Percentiles rank a stretch among this genome's conserved stretches.
These are phyloP conservation scores for Glarea lozoyensis DNA, from an alignment of 495 filamentous ascomycete species.

Conservation along the genomic window DNA sequence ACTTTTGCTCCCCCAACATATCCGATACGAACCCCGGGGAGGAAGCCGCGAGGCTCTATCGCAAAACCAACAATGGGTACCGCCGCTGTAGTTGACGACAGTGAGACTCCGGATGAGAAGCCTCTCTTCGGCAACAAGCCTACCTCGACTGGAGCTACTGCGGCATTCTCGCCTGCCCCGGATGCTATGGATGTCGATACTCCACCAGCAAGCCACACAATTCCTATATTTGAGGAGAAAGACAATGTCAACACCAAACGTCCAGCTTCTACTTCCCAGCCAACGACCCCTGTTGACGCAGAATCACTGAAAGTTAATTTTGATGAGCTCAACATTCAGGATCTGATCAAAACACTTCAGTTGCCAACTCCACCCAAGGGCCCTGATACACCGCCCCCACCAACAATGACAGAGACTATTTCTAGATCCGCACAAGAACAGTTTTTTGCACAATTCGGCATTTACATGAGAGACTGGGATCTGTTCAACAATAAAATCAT, in stretches of 20 bases:
- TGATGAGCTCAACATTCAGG: slow-evolving; percentile 55
- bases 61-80: slow-evolving; percentile 20
- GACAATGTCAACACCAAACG: slow-evolving; percentile 13
- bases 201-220: slow-evolving; percentile 21
- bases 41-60: slow-evolving; percentile 4
- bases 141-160: slow-evolving; percentile 9
- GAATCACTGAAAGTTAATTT: slow-evolving; percentile 47
- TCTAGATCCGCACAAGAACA: slow-evolving; percentile 41
- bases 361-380: slow-evolving; percentile 57
- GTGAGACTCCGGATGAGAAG: slow-evolving; percentile 28
- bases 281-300: slow-evolving; percentile 24
- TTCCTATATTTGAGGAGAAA: slow-evolving; percentile 19
- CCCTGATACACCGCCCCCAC: slow-evolving; percentile 30
- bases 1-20: slow-evolving; percentile 37
- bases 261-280: slow-evolving; percentile 5
- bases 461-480: slow-evolving; percentile 65
- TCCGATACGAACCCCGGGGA: slow-evolving; percentile 2
- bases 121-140: slow-evolving; percentile 11
- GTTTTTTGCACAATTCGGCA: slow-evolving; percentile 53
- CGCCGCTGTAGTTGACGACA: slow-evolving; percentile 38
- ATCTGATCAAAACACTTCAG: slow-evolving; percentile 52
- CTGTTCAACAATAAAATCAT: slow-evolving; percentile 56
- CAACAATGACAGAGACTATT: slow-evolving; percentile 27
- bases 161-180: slow-evolving; percentile 21
- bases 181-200: slow-evolving; percentile 50